Base-by-base conservation (phyloP, 129 eudicot genomes). In the Pulicaria dysenterica region DNA sequence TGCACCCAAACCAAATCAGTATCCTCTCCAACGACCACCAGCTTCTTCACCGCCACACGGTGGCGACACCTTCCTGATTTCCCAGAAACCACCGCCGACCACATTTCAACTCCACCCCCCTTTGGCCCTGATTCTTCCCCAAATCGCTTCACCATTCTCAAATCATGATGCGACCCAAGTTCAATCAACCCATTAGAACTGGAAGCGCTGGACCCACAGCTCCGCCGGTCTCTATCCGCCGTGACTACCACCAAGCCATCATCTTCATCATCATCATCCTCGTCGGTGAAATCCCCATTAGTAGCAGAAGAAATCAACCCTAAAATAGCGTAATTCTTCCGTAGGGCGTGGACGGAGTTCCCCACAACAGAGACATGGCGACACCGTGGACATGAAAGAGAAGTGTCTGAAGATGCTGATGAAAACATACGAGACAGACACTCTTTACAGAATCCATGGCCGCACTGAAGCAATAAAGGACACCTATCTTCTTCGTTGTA, bases 331-430 rank as follows among this genome's bases (percentile, higher is more conserved):
- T 80, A 94, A 70, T 94, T 94, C 85, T 94, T 94, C 11, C 77
- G 80, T 7, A 94, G 72, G 1, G 96, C 92, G 34, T 83, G 76
- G 5, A 94, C 97, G 40, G 98, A 88, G 83, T 94, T 94, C 0
- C 98, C 98, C 2, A 94, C 97, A 38, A 84, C 50, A 6, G 98
- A 83, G 7, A 94, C 86, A n/a, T 88, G 93, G 36, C 98, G 98
- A 73, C 98, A 94, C 24, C 97, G 84, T 5, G 98, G 98, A 72
- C 98, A 90, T 0, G 91, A 77, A 39, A 94, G 88, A 4, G 89
- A 53, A 3, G 83, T 82, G 44, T 94, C 97, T 1, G 88, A 74
- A 0, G 89, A 82, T 0, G 95, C 82, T 9, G 92, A 39, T 12
- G 90, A 16, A 72, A 88, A 90, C 95, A 94, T 80, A 10, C 77